Base-by-base conservation (phyloP, 2,329 filamentous ascomycete species). In the Exophiala alcalophila region DNA sequence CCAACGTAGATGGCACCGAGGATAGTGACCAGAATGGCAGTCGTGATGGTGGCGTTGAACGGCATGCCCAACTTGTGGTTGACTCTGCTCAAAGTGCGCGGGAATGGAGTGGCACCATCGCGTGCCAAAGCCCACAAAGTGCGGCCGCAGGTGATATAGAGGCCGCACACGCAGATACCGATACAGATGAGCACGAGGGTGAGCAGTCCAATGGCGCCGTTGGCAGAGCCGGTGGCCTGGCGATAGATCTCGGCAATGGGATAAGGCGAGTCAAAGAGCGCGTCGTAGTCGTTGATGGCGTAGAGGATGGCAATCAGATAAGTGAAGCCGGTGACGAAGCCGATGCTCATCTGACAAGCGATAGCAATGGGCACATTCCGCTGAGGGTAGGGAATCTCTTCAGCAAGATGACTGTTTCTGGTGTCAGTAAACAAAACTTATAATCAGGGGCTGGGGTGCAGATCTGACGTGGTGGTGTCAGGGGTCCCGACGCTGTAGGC, bases 401-500 rank as follows among this genome's bases (percentile, higher is more conserved):
- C 77, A 30, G 77, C 77, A 57, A 79, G 85, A 47, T 56, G 79
- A 27, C 84, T 44, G n/a, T n/a, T n/a, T n/a, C 7, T 25, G 24
- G 7, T n/a, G n/a, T n/a, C n/a, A n/a, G n/a, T n/a, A n/a, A n/a
- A n/a, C n/a, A n/a, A n/a, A n/a, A n/a, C n/a, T n/a, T n/a, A n/a
- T n/a, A n/a, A n/a, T n/a, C n/a, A n/a, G n/a, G n/a, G n/a, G n/a
- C n/a, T n/a, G n/a, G n/a, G n/a, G n/a, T n/a, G n/a, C n/a, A n/a
- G n/a, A n/a, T n/a, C n/a, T n/a, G n/a, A n/a, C n/a, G n/a, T n/a
- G 1, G 79, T 76, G 33, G 77, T 77, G 56, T 86, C 83, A 0
- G 80, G 77, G 1, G 78, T 77, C 4, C 82, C 83, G 11, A 86
- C 77, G 32, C 77, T 76, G 57, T 78, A 86, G 2, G 82, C 82